These are phyloP conservation scores for Ceratocystis ficicola DNA, from an alignment of 2,329 filamentous ascomycete species.

Conservation along the genomic window DNA sequence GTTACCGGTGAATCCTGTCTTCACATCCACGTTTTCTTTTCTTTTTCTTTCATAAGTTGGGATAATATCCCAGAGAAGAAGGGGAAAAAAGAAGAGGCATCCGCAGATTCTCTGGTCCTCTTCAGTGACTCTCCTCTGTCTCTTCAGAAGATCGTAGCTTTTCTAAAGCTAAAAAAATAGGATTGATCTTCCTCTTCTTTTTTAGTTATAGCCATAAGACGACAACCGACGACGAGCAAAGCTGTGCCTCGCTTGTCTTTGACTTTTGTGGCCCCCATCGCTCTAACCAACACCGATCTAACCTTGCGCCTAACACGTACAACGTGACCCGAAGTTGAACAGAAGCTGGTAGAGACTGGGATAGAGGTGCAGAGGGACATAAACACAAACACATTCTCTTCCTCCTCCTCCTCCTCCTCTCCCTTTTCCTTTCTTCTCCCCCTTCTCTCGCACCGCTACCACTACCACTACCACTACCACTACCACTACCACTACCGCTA, in stretches of 20 bases:
- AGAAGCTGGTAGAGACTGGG: not conserved
- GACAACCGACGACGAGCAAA: not conserved
- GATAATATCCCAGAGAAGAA: not conserved
- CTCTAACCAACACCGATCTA: not conserved
- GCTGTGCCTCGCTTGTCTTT: slow-evolving; percentile 5
- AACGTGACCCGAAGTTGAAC: slow-evolving; percentile 6
- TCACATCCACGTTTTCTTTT: slow-evolving; percentile 6
- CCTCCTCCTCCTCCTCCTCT: not conserved
- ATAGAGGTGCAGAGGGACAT: not conserved
- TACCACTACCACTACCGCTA: not conserved
- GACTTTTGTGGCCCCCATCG: slow-evolving; percentile 4
- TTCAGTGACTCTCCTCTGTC: not conserved
- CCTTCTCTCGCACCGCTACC: not conserved
- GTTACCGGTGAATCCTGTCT: slow-evolving; percentile 17
- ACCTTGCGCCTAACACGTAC: not conserved
- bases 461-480: not conserved
- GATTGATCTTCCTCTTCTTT: not conserved
- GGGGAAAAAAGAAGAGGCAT: not conserved
- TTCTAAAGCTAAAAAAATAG: not conserved
- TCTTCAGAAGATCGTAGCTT: not conserved
- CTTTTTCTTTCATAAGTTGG: not conserved
- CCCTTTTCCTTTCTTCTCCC: not conserved
- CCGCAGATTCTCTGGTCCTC: too few relatives aligned
- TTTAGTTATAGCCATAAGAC: not conserved
- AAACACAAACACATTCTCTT: not conserved